phyloP scores from a whole-genome alignment of 257 asterid species.

The Verbascum thapsus region DNA sequence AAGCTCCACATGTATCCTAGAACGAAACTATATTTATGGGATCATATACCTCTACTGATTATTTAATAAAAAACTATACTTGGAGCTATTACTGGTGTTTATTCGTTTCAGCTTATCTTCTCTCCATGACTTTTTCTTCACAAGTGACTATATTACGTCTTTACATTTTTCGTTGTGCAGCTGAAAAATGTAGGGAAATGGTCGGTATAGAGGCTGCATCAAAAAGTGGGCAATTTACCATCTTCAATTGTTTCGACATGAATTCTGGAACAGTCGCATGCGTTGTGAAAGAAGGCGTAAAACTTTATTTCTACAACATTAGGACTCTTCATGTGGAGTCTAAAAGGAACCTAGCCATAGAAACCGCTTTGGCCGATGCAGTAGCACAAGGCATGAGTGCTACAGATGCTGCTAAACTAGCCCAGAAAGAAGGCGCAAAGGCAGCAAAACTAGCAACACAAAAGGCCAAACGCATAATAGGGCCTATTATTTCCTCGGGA shows the following conservation, averaged over 20 bases:
- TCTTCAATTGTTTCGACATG: slow-evolving; percentile 81
- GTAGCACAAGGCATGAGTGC: slow-evolving; percentile 73
- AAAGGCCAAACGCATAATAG: slow-evolving; percentile 78
- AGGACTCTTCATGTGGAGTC: slow-evolving; percentile 71
- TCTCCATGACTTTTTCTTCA: slow-evolving; percentile 9
- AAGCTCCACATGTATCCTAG: slow-evolving; percentile 9
- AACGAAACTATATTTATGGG: not conserved
- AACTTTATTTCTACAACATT: slow-evolving; percentile 72
- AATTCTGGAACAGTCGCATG: slow-evolving; percentile 84
- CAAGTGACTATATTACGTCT: slow-evolving; percentile 6
- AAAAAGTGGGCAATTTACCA: slow-evolving; percentile 78
- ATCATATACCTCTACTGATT: not conserved
- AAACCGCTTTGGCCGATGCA: slow-evolving; percentile 75
- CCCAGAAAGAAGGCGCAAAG: slow-evolving; percentile 84
- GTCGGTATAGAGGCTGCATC: slow-evolving; percentile 91
- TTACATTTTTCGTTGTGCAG: slow-evolving; percentile 43
- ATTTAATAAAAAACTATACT: slow-evolving; percentile 3
- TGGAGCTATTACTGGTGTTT: not conserved
- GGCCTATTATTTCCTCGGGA: slow-evolving; percentile 90
- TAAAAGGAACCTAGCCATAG: slow-evolving; percentile 71
- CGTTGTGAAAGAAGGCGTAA: slow-evolving; percentile 81
- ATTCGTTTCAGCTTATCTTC: slow-evolving; percentile 18
- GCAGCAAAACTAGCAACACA: slow-evolving; percentile 89
- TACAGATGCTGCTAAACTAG: slow-evolving; percentile 70
- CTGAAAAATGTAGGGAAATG: slow-evolving; percentile 80